Base-by-base conservation (phyloP, 768 basidiomycete species). In the Paxillus involutus region DNA sequence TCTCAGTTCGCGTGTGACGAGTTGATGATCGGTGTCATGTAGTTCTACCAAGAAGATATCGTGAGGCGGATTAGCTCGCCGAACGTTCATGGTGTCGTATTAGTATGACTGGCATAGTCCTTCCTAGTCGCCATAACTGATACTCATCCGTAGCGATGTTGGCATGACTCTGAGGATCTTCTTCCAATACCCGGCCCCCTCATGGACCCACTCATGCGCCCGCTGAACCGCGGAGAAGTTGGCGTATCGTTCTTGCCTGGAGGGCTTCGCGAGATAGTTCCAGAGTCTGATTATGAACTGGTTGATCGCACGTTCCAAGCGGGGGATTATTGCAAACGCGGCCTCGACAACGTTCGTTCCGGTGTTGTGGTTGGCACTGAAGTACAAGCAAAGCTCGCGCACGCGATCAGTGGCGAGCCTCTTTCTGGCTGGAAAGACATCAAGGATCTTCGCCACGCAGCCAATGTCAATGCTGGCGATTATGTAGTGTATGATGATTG, bases 141-240 rank as follows among this genome's bases (percentile, higher is more conserved):
- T 45, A 35, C 4, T 7, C 48, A 41, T n/a, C 37, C 48, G 9
- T 65, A 94, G 92, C 83, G 90, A 71, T 91, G 87, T 63, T 94
- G 92, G 93, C 87, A 91, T 57, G 91, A 94, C 67, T 84, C 85
- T 10, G 91, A 94, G 59, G 90, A 91, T 55, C 65, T 82, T 13
- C 78, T 77, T 32, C 70, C 71, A 0, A 72, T 76, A 3, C 67
- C 73, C 26, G 71, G 73, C 35, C 69, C 70, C 16, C 63, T 76
- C 51, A 60, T 75, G 40, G 89, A 93, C 69, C 88, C 89, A 12
- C 76, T 93, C 49, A 83, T 91, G 79, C 79, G 91, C 44, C 84
- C 85, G 10, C 79, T 94, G 19, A 63, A 77, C 49, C 84, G 80
- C 49, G 92, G 92, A 39, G 92, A 94, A 77, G 86, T 94, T 42